Conservation (phyloP, 176 grass and related monocot species). For the Typha latifolia region DNA sequence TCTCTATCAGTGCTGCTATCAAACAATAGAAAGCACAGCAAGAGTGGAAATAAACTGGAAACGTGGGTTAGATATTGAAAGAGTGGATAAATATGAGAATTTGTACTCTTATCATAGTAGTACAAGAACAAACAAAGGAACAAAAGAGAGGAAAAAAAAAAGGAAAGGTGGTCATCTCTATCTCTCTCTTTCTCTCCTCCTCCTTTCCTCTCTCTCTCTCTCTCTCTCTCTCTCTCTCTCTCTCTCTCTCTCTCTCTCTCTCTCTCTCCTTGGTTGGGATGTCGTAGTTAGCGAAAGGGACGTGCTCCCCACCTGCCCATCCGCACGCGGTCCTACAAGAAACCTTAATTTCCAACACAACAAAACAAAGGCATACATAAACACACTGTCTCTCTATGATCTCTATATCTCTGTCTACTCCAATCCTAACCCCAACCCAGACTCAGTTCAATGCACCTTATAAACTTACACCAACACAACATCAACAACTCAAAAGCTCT, state of each 20-base stretch:
- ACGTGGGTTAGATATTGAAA: no score
- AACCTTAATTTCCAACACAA: slow-evolving; percentile 49
- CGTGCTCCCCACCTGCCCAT: slow-evolving; percentile 31
- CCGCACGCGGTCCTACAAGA: slow-evolving; percentile 14
- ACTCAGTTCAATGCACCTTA: slow-evolving; percentile 4
- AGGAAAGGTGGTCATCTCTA: no score
- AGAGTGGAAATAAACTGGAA: no score
- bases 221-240: background rate
- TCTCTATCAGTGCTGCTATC: no score
- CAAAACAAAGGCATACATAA: slow-evolving; percentile 10
- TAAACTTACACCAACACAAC: slow-evolving; percentile 18
- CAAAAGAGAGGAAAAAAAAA: no score
- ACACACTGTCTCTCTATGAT: slow-evolving; percentile 4
- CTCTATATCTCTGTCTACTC: background rate
- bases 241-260: background rate
- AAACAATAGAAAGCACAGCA: no score
- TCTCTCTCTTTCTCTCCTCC: background rate
- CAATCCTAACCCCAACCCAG: background rate
- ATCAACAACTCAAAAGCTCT: slow-evolving; percentile 21
- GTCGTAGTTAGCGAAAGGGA: slow-evolving; percentile 35
- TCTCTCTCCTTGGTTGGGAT: slow-evolving; percentile 33
- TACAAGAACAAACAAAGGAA: no score
- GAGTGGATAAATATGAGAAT: no score
- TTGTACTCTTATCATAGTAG: no score
- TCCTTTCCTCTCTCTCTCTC: no score